Conservation (phyloP, 83 land plant species). For the Picea abies region DNA sequence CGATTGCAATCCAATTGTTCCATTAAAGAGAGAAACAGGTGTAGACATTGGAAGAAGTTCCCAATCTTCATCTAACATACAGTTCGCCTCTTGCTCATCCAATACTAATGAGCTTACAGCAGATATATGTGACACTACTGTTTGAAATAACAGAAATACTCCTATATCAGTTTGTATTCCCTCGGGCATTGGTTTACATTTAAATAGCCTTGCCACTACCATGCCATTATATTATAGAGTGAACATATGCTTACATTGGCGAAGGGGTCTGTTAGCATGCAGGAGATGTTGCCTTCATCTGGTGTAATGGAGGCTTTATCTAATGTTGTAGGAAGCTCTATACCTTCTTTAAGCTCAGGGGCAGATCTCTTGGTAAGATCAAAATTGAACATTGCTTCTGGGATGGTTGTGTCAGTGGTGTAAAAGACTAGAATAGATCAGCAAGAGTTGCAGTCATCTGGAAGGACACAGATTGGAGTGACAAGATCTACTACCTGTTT, state of each 20-base stretch:
- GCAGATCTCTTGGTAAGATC: background rate
- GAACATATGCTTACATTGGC: background rate
- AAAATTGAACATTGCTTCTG: conserved; percentile 5
- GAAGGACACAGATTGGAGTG: conserved; percentile 20
- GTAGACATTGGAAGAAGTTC: conserved; percentile 13
- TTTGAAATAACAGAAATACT: conserved; percentile 16
- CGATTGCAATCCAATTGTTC: conserved; percentile 22
- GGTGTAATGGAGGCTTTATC: background rate
- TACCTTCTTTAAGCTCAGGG: conserved; percentile 17
- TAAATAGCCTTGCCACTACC: conserved; percentile 66
- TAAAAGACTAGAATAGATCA: conserved; percentile 41
- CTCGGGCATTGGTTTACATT: conserved; percentile 81
- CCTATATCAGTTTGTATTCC: conserved; percentile 28
- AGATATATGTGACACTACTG: conserved; percentile 18
- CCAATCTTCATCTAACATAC: conserved; percentile 9
- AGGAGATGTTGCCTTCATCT: conserved; percentile 2
- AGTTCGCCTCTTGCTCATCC: conserved; percentile 12
- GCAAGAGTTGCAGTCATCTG: conserved; percentile 35
- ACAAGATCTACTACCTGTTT: conserved; percentile 25
- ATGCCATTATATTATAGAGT: conserved; percentile 12
- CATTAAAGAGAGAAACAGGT: conserved; percentile 23
- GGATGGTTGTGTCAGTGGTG: conserved; percentile 26
- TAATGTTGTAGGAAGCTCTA: conserved; percentile 9
- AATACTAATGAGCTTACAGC: background rate
- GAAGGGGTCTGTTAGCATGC: conserved; percentile 8